Evolutionary conservation across 225 moss, liverwort and hornwort genomes (phyloP).

Genomic region (Sphagnum tenellum): DNA sequence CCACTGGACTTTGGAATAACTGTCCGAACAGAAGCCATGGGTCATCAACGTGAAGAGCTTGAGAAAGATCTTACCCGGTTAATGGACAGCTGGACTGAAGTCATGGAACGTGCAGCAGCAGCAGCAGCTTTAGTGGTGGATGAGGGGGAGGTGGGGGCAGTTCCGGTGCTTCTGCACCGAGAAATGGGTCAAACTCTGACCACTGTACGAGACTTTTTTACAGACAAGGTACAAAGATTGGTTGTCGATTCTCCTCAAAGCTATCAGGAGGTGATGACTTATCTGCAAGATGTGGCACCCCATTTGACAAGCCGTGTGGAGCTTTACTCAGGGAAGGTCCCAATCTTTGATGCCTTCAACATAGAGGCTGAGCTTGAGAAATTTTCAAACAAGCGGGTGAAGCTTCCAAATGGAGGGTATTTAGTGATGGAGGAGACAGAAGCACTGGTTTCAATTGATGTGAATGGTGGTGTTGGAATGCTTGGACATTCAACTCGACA

Average conservation of each 20-base stretch:
- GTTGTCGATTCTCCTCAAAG: constrained; percentile 94
- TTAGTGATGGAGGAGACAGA: constrained; percentile 92
- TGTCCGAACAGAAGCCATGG: constrained; percentile 77
- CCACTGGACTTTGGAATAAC: constrained; percentile 78
- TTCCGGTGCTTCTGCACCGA: constrained; percentile 82
- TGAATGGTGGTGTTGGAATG: constrained; percentile 89
- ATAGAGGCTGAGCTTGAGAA: constrained; percentile 78
- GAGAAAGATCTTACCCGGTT: constrained; percentile 78
- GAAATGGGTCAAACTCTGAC: constrained; percentile 97
- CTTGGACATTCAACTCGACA: constrained; percentile 68
- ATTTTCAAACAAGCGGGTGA: constrained; percentile 76
- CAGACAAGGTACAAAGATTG: constrained; percentile 73
- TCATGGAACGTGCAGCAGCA: constrained; percentile 67
- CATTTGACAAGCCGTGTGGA: constrained; percentile 76
- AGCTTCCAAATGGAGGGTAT: constrained; percentile 82
- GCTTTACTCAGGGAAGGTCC: constrained; percentile 67
- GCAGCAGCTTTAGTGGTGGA: constrained; percentile 62
- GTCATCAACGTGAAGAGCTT: constrained; percentile 70
- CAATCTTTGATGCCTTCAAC: constrained; percentile 81
- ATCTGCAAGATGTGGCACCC: constrained; percentile 93
- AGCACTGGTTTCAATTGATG: constrained; percentile 89
- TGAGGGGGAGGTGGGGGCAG: constrained; percentile 67
- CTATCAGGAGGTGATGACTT: constrained; percentile 81
- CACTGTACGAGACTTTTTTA: constrained; percentile 86
- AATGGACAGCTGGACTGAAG: constrained; percentile 76